phyloP scores from a whole-genome alignment of 1,284 basidiomycete genomes.

The Sanghuangporus weigelae region DNA sequence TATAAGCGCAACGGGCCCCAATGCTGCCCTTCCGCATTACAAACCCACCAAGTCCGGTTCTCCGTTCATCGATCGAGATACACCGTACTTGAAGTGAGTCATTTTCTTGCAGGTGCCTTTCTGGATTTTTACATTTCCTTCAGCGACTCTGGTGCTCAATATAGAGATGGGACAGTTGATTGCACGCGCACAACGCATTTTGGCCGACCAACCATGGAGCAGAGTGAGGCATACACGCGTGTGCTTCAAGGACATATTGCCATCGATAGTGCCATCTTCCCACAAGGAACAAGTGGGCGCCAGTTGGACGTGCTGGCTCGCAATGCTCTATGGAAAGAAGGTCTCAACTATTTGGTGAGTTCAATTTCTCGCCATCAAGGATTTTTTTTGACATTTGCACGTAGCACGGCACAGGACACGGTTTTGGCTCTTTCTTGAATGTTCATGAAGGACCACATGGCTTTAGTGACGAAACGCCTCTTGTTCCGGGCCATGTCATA shows the following conservation, averaged over 20 bases:
- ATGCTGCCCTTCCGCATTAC: constrained; percentile 95
- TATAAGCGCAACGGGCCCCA: constrained; percentile 87
- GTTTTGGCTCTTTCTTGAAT: constrained; percentile 76
- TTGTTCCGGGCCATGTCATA: constrained; percentile 81
- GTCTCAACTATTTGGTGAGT: constrained; percentile 73
- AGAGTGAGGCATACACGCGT: constrained; percentile 88
- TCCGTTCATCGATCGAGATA: constrained; percentile 66
- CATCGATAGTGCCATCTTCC: constrained; percentile 86
- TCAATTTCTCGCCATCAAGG: constrained; percentile 19
- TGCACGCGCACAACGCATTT: constrained; percentile 90
- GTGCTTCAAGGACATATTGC: constrained; percentile 97
- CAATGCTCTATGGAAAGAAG: constrained; percentile 84
- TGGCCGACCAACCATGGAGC: constrained; percentile 73
- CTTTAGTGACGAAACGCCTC: constrained; percentile 59
- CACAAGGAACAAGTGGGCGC: constrained; percentile 77
- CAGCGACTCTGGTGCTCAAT: constrained; percentile 88
- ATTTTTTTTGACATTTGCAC: constrained; percentile 19
- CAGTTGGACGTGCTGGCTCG: constrained; percentile 84
- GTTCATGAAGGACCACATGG: constrained; percentile 76
- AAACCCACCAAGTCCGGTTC: constrained; percentile 71
- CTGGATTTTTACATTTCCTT: not conserved
- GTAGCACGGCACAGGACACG: constrained; percentile 82
- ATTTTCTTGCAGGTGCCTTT: constrained; percentile 17
- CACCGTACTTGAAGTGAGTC: constrained; percentile 85
- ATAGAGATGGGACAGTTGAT: constrained; percentile 88